Conservation (phyloP, 2,329 filamentous ascomycete genomes). For the Mycosphaerella arachidis region DNA sequence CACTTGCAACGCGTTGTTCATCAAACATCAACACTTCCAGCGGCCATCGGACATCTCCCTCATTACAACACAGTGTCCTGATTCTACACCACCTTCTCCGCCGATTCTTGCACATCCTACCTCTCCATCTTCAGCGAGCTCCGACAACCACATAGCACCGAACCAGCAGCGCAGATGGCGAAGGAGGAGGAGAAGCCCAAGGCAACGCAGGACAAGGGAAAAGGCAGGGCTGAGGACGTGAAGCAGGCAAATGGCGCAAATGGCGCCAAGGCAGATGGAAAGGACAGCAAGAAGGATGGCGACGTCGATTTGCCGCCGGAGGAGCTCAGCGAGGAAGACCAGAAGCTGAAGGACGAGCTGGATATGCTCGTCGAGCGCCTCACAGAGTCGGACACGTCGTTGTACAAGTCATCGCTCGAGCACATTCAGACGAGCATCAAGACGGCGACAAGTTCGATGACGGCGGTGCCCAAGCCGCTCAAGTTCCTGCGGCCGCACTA, state of each 20-base stretch:
- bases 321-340: slow-evolving; percentile 95
- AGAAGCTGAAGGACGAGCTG: slow-evolving; percentile 95
- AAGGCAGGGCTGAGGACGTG: slow-evolving; percentile 76
- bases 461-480: slow-evolving; percentile 93
- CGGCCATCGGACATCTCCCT: neutral
- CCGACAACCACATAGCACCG: neutral
- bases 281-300: slow-evolving; percentile 70
- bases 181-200: slow-evolving; percentile 86
- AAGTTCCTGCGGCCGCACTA: slow-evolving; percentile 98
- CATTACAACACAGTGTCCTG: neutral
- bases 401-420: slow-evolving; percentile 90
- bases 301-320: slow-evolving; percentile 69
- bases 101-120: neutral
- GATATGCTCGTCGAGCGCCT: slow-evolving; percentile 97
- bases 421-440: slow-evolving; percentile 98
- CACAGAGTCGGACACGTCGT: slow-evolving; percentile 77
- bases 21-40: slow-evolving; percentile 1
- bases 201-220: slow-evolving; percentile 79
- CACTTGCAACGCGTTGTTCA: slow-evolving; percentile 6
- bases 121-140: neutral
- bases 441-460: slow-evolving; percentile 99
- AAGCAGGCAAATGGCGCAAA: slow-evolving; percentile 54
- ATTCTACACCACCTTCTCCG: neutral
- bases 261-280: slow-evolving; percentile 51
- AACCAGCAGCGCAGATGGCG: slow-evolving; percentile 61